Conservation (phyloP, 1,139 yeast species). For the Candida pseudoviswanathii region DNA sequence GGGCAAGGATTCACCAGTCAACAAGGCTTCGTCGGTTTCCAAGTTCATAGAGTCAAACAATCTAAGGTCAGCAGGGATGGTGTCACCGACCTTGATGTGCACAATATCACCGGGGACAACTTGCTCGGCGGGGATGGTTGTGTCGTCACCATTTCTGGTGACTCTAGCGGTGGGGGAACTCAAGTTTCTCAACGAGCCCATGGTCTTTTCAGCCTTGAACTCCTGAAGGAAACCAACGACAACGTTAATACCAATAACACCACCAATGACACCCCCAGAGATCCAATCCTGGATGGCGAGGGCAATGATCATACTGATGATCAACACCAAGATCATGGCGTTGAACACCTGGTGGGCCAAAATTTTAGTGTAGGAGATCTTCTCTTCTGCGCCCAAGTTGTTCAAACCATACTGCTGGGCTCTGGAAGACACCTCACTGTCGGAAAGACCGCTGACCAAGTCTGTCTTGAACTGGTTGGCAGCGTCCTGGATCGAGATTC, state of each 20-base stretch:
- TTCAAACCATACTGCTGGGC: slow-evolving; percentile 54
- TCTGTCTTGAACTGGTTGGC: slow-evolving; percentile 41
- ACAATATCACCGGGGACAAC: slow-evolving; percentile 82
- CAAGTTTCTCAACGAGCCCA: slow-evolving; percentile 71
- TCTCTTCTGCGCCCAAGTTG: slow-evolving; percentile 60
- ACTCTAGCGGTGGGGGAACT: slow-evolving; percentile 77
- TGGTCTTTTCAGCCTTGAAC: slow-evolving; percentile 74
- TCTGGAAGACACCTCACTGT: slow-evolving; percentile 35
- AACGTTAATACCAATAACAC: slow-evolving; percentile 68
- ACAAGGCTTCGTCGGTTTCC: slow-evolving; percentile 79
- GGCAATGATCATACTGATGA: slow-evolving; percentile 75
- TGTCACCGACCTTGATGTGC: slow-evolving; percentile 70
- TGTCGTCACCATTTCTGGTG: slow-evolving; percentile 62
- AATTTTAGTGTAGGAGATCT: slow-evolving; percentile 59
- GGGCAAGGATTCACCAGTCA: slow-evolving; percentile 82
- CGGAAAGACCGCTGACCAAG: slow-evolving; percentile 29
- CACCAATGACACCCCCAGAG: slow-evolving; percentile 80
- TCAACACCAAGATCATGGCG: slow-evolving; percentile 77
- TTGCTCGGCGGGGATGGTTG: slow-evolving; percentile 61
- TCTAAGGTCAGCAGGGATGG: slow-evolving; percentile 77
- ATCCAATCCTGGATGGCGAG: slow-evolving; percentile 80
- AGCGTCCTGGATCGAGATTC: slow-evolving; percentile 36
- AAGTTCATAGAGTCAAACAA: slow-evolving; percentile 63
- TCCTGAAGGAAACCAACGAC: slow-evolving; percentile 74
- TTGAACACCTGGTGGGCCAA: slow-evolving; percentile 72